Base-by-base conservation (phyloP, 2,329 filamentous ascomycete species). In the Blumeriella jaapii region DNA sequence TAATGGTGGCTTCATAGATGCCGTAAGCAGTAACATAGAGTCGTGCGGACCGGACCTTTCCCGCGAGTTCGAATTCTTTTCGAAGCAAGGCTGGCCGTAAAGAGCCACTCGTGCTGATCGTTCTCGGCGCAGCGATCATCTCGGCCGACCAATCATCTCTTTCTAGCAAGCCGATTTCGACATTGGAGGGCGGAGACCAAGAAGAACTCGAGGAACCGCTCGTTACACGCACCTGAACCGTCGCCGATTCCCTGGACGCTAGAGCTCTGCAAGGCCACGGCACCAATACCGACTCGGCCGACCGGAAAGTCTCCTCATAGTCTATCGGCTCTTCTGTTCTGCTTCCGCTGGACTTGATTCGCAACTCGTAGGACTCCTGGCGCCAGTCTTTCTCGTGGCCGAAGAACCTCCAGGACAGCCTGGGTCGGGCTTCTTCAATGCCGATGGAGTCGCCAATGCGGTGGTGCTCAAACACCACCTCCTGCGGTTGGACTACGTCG, bases 361-460 rank as follows among this genome's bases (percentile, higher is more conserved):
- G 59, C 3, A 69, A 41, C 4, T 63, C 62, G 27, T 68, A 68
- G 6, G 55, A 49, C 5, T 46, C 53, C 41, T 68, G 65, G 4
- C 55, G 53, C 63, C 63, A 68, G 40, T 62, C 48, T 0, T 51
- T 28, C 6, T 52, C 56, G 5, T 55, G 48, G 2, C 61, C 60
- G 3, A 54, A 53, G 29, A 67, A 65, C 4, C 57, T 46, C 64
- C 65, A 69, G 1, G 64, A 66, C 27, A 69, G 60, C 0, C 65
- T 56, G 6, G 65, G 65, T 7, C 52, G 34, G 0, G 53, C 45
- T 35, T 67, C 63, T 2, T 55, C 61, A 17, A 68, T 65, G 5
- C 65, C 65, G 2, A 68, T 44, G 12, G 60, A 54, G 9, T 43
- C 36, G 10, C 30, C 30, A 15, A 13, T 3, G 29, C 34, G 38